These are phyloP conservation scores for Ustilago sp. DNA, from an alignment of 1,284 basidiomycete genomes.

Conservation along the genomic window DNA sequence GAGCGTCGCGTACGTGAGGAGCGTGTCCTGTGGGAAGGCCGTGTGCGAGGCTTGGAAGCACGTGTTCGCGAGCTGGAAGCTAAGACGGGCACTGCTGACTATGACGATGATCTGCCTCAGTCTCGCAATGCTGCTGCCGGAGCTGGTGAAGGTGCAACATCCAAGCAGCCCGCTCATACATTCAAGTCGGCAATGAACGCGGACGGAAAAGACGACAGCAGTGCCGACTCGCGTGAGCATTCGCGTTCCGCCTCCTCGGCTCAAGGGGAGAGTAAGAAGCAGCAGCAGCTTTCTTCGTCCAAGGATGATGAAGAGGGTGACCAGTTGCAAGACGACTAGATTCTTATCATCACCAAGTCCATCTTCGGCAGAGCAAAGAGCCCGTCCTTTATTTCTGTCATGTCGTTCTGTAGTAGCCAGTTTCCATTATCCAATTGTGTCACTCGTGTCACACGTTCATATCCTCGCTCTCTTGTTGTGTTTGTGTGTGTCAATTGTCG, in stretches of 20 bases:
- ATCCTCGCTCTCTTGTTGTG: too few relatives aligned
- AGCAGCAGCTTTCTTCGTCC: not conserved
- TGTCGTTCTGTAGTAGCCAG: too few relatives aligned
- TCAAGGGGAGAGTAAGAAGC: slow-evolving; percentile 15
- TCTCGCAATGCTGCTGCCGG: slow-evolving; percentile 11
- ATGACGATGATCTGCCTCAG: slow-evolving; percentile 17
- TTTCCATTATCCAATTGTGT: too few relatives aligned
- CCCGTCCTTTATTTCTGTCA: too few relatives aligned
- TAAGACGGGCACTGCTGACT: slow-evolving; percentile 30
- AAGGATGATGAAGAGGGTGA: slow-evolving; percentile 38
- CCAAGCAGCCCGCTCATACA: not conserved
- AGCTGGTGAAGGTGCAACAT: not conserved
- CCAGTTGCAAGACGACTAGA: slow-evolving; percentile 36
- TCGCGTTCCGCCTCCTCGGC: slow-evolving; percentile 9
- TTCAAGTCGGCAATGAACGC: slow-evolving; percentile 8
- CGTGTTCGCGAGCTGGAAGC: slow-evolving; percentile 53
- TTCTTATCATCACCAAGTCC: too few relatives aligned
- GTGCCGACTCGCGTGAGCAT: slow-evolving; percentile 21
- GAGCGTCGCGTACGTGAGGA: slow-evolving; percentile 62
- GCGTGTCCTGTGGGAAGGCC: slow-evolving; percentile 56
- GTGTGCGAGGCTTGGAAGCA: slow-evolving; percentile 55
- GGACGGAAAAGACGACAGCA: slow-evolving; percentile 16
- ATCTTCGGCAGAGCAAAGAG: too few relatives aligned
- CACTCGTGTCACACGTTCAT: too few relatives aligned
- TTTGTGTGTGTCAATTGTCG: too few relatives aligned